These are phyloP conservation scores for Barbatosphaeria neglecta DNA, from an alignment of 495 filamentous ascomycete genomes.

Conservation along the genomic window DNA sequence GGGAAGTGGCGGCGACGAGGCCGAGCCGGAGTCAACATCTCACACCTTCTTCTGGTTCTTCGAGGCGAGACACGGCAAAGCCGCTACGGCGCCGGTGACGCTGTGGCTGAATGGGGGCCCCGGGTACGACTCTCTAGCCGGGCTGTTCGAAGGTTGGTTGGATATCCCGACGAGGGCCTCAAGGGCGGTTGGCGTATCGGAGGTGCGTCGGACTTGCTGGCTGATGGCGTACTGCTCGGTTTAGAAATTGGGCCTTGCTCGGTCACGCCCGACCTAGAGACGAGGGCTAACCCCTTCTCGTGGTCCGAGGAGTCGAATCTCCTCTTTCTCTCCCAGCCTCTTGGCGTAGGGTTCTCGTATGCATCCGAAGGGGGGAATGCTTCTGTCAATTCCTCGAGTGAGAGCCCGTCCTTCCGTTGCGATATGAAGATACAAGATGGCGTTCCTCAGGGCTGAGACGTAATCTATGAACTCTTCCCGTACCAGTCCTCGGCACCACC, in stretches of 20 bases:
- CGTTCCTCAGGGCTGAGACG: no score
- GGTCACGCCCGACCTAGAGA: conserved; percentile 33
- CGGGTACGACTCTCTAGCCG: conserved; percentile 45
- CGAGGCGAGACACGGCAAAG: conserved; percentile 27
- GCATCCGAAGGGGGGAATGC: neutral
- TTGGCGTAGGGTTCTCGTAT: conserved; percentile 49
- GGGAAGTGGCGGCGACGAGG: no score
- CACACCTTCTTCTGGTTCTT: conserved; percentile 36
- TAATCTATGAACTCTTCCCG: no score
- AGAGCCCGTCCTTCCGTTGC: no score
- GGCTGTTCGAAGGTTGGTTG: conserved; percentile 39
- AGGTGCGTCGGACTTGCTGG: no score
- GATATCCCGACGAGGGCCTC: neutral
- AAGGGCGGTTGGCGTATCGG: neutral
- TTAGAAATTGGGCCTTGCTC: conserved; percentile 45
- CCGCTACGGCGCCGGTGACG: conserved; percentile 26
- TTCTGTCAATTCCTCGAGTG: no score
- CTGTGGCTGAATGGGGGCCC: conserved; percentile 40
- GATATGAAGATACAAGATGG: neutral
- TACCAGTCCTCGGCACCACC: conserved; percentile 26
- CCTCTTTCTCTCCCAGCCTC: conserved; percentile 46
- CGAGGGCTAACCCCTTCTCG: conserved; percentile 39
- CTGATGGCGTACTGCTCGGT: no score
- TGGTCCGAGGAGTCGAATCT: conserved; percentile 49
- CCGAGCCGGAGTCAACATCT: no score